phyloP scores from a whole-genome alignment of 2,329 filamentous ascomycete species.

The Volutella citrinella region DNA sequence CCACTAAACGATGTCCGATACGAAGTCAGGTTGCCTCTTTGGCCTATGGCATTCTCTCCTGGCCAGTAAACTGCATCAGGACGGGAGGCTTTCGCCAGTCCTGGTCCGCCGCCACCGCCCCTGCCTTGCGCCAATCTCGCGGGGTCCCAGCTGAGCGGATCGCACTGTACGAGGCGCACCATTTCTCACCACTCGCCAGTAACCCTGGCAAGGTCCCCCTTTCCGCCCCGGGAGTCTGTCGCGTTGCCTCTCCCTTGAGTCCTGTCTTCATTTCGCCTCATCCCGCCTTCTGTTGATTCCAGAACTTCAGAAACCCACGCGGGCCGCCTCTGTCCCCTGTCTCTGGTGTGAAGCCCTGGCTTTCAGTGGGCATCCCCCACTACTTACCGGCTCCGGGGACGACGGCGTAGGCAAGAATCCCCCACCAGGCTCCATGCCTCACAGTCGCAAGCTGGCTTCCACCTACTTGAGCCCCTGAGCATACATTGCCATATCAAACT shows the following conservation, averaged over 20 bases:
- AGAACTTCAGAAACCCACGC: neutral
- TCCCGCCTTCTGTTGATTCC: neutral
- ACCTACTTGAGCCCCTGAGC: too few species aligned
- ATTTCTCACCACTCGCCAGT: conserved; percentile 3
- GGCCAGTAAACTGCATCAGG: neutral
- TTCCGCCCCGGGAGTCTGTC: too few species aligned
- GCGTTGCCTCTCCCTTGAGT: neutral
- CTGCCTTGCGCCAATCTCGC: conserved; percentile 8
- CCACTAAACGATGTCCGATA: neutral
- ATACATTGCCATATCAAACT: too few species aligned
- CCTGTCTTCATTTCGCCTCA: neutral
- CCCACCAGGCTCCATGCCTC: too few species aligned
- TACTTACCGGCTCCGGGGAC: neutral
- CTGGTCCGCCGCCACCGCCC: neutral
- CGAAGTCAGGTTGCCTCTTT: neutral
- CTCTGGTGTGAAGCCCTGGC: neutral
- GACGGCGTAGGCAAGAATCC: too few species aligned
- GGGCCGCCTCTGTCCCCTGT: neutral
- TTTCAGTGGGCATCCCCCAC: neutral
- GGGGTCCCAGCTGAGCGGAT: conserved; percentile 10
- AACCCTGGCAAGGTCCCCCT: conserved; percentile 1
- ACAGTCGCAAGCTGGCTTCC: too few species aligned
- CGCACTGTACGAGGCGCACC: conserved; percentile 11
- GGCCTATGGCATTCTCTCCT: neutral
- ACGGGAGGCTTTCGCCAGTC: neutral